Evolutionary conservation across 2,329 filamentous ascomycete species (phyloP).

Genomic region (Mycocentrospora acerina): DNA sequence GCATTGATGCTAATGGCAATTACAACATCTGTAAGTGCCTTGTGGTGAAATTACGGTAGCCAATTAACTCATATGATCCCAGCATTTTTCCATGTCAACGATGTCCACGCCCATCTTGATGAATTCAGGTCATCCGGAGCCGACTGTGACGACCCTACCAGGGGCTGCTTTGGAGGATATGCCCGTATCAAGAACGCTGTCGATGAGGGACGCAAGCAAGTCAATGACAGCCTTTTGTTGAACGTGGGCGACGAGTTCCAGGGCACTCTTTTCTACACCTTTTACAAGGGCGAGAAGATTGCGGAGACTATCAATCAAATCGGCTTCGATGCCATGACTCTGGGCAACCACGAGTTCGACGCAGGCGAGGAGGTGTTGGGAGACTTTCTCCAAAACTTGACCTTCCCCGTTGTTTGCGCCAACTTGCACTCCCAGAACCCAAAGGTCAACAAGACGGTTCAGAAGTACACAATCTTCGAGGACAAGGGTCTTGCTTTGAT

Average conservation of each 20-base stretch:
- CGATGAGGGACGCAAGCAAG: slow-evolving; percentile 56
- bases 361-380: slow-evolving; percentile 64
- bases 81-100: slow-evolving; percentile 69
- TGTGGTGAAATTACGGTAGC: too few relatives aligned
- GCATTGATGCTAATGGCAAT: slow-evolving; percentile 33
- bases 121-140: slow-evolving; percentile 63
- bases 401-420: slow-evolving; percentile 64
- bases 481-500: slow-evolving; percentile 64
- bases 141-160: slow-evolving; percentile 59
- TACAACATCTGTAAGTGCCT: slow-evolving; percentile 37
- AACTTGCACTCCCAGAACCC: slow-evolving; percentile 64
- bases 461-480: slow-evolving; percentile 66
- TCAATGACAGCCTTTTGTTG: slow-evolving; percentile 64
- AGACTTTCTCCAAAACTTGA: slow-evolving; percentile 63
- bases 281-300: slow-evolving; percentile 68
- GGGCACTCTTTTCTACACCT: slow-evolving; percentile 67
- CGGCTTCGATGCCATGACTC: slow-evolving; percentile 67
- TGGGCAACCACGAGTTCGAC: slow-evolving; percentile 66
- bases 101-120: slow-evolving; percentile 68
- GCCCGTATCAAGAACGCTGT: slow-evolving; percentile 64
- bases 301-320: slow-evolving; percentile 66
- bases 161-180: slow-evolving; percentile 66
- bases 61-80: slow-evolving; percentile 1
- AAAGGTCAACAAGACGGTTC: slow-evolving; percentile 62
- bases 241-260: slow-evolving; percentile 72